Evolutionary conservation across 2,329 filamentous ascomycete species (phyloP).

Genomic region (Penicillium capsulatum): DNA sequence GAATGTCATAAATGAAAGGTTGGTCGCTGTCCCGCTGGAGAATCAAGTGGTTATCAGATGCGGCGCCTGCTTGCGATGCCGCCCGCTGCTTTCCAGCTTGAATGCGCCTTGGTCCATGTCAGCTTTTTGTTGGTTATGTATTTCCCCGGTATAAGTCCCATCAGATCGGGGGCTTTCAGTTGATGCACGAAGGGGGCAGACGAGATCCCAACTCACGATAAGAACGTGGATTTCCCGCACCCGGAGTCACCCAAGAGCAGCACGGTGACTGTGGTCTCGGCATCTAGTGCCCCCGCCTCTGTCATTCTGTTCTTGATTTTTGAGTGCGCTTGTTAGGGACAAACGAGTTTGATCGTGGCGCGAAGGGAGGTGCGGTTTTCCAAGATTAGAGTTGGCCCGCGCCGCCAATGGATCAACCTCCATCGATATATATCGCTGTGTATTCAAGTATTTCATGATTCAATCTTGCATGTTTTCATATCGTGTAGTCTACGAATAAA

Average conservation of each 20-base stretch:
- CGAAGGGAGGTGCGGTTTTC: not conserved
- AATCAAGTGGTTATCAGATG: slow-evolving; percentile 36
- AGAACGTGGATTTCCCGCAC: slow-evolving; percentile 60
- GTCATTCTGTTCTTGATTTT: slow-evolving; percentile 8
- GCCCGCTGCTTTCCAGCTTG: slow-evolving; percentile 17
- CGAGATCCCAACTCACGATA: slow-evolving; percentile 50
- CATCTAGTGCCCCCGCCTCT: slow-evolving; percentile 3
- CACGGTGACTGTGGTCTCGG: slow-evolving; percentile 35
- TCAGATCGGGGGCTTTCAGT: too few relatives aligned
- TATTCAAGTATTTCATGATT: too few relatives aligned
- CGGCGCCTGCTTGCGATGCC: slow-evolving; percentile 21
- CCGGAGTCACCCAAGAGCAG: slow-evolving; percentile 57
- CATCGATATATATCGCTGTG: slow-evolving; percentile 6
- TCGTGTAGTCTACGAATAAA: too few relatives aligned
- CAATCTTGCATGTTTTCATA: too few relatives aligned
- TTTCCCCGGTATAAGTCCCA: not conserved
- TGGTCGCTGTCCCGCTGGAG: slow-evolving; percentile 53
- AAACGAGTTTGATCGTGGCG: not conserved
- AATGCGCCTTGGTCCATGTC: slow-evolving; percentile 12
- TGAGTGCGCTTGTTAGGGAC: too few relatives aligned
- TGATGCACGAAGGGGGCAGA: not conserved
- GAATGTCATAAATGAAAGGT: slow-evolving; percentile 57
- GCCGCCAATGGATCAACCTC: not conserved
- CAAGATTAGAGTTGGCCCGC: not conserved
- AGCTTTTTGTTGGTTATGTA: not conserved